Evolutionary conservation across 148 eudicot genomes (phyloP), one percentile per base, ranked within the genome.

Genomic region (Spergularia bocconei): DNA sequence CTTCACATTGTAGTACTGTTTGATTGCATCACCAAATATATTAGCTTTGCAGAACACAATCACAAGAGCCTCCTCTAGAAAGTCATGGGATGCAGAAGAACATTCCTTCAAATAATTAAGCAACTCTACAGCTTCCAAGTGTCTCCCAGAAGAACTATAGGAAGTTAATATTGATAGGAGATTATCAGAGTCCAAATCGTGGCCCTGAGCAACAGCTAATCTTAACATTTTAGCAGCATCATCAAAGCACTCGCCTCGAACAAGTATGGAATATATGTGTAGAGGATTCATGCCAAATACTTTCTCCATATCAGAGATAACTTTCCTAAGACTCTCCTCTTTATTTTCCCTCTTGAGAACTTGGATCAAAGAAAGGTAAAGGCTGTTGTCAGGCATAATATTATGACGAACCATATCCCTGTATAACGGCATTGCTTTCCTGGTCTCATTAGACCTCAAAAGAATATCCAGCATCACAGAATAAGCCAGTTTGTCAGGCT

Each of bases 401-500:
- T 88, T 91, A 81, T 89, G 80, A 67, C 69, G 78, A 75, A 89
- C 75, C 99, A 96, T 96, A 59, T 88, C 82, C 67, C 72, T 80
- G 84, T 96, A 96, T 79, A 92, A 79, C 15, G 25, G 25, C 84
- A 87, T 79, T 72, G 94, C 87, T 81, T 87, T 89, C 73, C 77
- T 83, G 54, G 84, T 56, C 36, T 86, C 85, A 16, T 84, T 79
- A 67, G 89, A 86, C 80, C 99, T 92, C 55, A 89, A 78, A 73
- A 78, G 79, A 56, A 92, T 84, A 81, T 96, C 98, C 82, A 92
- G 65, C 98, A 96, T 96, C 63, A 96, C 89, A 58, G 91, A 84
- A 75, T 92, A 96, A 13, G 98, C 99, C 82, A 89, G 84, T 72
- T 84, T 82, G 77, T 96, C 99, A 20, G 98, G 93, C 72, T 83